Base-by-base conservation (phyloP, 2,329 filamentous ascomycete species). In the Blastomyces parvus region DNA sequence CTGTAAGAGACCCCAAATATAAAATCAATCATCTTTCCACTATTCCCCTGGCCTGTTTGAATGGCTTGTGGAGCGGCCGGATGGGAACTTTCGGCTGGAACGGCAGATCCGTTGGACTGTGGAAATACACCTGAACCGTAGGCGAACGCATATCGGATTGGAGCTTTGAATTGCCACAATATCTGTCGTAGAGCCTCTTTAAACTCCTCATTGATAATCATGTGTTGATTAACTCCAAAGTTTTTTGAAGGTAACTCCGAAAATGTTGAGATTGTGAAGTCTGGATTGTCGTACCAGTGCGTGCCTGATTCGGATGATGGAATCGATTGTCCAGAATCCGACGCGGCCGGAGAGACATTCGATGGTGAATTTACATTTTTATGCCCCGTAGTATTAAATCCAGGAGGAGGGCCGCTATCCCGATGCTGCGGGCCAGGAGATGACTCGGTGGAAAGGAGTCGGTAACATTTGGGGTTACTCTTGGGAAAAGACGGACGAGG, bases 61-160 rank as follows among this genome's bases (percentile, higher is more conserved):
- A 97, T 87, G 0, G 90, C 90, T 61, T 86, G 81, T 0, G 91
- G 90, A 1, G 93, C 87, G 65, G 91, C 87, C 7, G 92, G 88
- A 72, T 97, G 93, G 25, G 86, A 85, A 60, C 84, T 82, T 30
- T 72, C 78, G 72, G 66, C 72, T 61, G 70, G 72, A 46, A 70
- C 68, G 4, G 70, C 68, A 55, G 79, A 75, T 52, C 74, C 74
- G 67, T 83, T 83, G 59, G 79, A 79, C 74, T 99, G 94, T 0
- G 92, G 87, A 72, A 99, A 99, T 11, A 99, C 94, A 3, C 94
- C 94, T 6, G 93, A 97, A 27, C 94, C 94, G 73, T 99, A 99
- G 1, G 94, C 94, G 75, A 99, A 96, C 17, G 92, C 93, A 79
- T 97, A 97, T 63, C 92, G 86, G 68, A 99, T 96, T 0, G 94